phyloP scores from a whole-genome alignment of 2,329 filamentous ascomycete species.

The Orbilia quercus region DNA sequence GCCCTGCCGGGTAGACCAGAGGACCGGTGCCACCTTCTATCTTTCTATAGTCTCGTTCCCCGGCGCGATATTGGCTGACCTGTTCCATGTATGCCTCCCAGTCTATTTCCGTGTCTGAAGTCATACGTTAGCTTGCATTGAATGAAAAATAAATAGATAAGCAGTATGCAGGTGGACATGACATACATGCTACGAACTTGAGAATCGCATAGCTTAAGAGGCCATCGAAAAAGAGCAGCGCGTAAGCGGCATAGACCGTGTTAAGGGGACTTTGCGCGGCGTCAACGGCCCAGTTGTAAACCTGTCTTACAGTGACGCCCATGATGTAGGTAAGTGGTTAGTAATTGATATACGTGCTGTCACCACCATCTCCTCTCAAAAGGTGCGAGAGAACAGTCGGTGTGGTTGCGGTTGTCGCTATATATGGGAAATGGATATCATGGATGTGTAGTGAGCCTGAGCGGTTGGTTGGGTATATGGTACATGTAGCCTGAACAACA shows the following conservation, averaged over 20 bases:
- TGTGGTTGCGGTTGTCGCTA: neutral
- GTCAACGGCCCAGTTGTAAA: slow-evolving; percentile 4
- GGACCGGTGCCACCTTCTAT: slow-evolving; percentile 91
- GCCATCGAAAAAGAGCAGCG: slow-evolving; percentile 43
- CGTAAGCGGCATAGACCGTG: slow-evolving; percentile 6
- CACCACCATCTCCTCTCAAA: too few relatives aligned
- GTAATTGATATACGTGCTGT: too few relatives aligned
- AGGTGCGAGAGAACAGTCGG: too few relatives aligned
- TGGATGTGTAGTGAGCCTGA: too few relatives aligned
- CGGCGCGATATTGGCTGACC: slow-evolving; percentile 78
- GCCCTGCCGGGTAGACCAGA: slow-evolving; percentile 91
- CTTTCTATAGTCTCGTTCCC: slow-evolving; percentile 87
- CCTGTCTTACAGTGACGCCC: slow-evolving; percentile 19
- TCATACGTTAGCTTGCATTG: neutral
- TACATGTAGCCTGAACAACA: too few relatives aligned
- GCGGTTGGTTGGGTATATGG: too few relatives aligned
- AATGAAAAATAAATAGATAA: neutral
- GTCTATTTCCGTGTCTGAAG: slow-evolving; percentile 94
- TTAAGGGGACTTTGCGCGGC: slow-evolving; percentile 25
- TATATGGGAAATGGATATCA: too few relatives aligned
- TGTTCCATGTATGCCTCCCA: slow-evolving; percentile 98
- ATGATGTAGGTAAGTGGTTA: neutral
- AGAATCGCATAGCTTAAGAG: slow-evolving; percentile 47
- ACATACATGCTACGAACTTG: slow-evolving; percentile 41
- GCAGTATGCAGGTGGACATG: too few relatives aligned